Conservation (phyloP, 345 rosid genomes). For the Stellera chamaejasme region DNA sequence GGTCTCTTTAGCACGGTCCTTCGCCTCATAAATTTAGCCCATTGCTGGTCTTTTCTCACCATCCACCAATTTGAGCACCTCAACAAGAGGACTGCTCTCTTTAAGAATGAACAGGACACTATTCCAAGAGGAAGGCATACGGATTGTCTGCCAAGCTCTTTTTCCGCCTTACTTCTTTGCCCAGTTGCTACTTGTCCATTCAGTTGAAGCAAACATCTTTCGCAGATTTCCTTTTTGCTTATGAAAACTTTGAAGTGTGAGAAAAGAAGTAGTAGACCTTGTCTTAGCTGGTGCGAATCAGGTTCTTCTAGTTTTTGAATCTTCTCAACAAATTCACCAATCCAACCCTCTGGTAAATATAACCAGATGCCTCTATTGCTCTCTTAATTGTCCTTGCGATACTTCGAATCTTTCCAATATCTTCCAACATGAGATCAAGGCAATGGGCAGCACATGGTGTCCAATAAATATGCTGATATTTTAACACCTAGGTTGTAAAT, state of each 20-base stretch:
- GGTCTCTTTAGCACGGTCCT: too few relatives aligned
- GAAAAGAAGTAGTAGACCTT: background rate
- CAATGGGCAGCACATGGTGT: background rate
- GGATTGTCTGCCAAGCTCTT: background rate
- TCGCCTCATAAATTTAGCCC: too few relatives aligned
- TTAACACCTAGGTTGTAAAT: background rate
- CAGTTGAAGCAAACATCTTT: background rate
- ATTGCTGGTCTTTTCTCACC: too few relatives aligned
- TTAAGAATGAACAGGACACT: too few relatives aligned
- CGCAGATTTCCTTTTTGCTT: background rate
- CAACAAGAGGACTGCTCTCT: too few relatives aligned
- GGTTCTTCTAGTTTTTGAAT: background rate
- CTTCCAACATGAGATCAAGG: background rate
- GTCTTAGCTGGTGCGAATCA: background rate
- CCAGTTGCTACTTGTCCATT: conserved; percentile 3
- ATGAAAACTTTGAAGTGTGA: background rate
- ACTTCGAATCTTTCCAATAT: too few relatives aligned
- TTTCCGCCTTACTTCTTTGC: conserved; percentile 4
- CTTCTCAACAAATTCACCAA: background rate
- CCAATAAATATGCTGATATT: background rate
- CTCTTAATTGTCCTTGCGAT: too few relatives aligned
- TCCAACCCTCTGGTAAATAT: too few relatives aligned
- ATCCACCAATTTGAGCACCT: too few relatives aligned
- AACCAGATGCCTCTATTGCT: too few relatives aligned
- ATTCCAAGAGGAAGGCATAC: too few relatives aligned